phyloP scores from a whole-genome alignment of 2,329 filamentous ascomycete genomes.

The Tympanopsis confertula region DNA sequence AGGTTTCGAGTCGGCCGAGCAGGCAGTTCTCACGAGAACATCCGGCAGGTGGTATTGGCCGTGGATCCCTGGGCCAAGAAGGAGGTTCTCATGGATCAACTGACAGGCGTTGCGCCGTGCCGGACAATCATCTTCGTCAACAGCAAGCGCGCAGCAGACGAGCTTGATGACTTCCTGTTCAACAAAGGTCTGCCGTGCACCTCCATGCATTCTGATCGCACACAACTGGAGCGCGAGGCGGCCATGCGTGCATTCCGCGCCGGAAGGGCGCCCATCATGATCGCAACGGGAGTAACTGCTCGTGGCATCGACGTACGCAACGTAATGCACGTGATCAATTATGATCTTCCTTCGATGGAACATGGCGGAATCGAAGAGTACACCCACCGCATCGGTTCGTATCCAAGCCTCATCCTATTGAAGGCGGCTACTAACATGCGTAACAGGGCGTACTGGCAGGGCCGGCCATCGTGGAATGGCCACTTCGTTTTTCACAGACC shows the following conservation, averaged over 20 bases:
- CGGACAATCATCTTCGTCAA: slow-evolving; percentile 89
- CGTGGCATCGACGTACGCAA: slow-evolving; percentile 83
- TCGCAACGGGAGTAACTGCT: slow-evolving; percentile 76
- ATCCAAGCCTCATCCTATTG: too few relatives aligned
- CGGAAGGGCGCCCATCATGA: slow-evolving; percentile 65
- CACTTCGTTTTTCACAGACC: slow-evolving; percentile 77
- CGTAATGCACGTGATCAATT: slow-evolving; percentile 88
- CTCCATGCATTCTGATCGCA: slow-evolving; percentile 78
- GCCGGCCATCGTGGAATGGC: slow-evolving; percentile 81
- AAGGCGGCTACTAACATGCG: neutral
- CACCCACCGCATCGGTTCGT: slow-evolving; percentile 78
- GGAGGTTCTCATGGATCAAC: slow-evolving; percentile 57
- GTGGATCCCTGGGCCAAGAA: slow-evolving; percentile 59
- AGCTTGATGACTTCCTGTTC: slow-evolving; percentile 78
- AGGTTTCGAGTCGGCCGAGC: slow-evolving; percentile 79
- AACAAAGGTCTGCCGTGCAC: slow-evolving; percentile 71
- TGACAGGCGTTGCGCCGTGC: slow-evolving; percentile 57
- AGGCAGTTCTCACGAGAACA: slow-evolving; percentile 72
- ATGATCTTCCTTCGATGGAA: slow-evolving; percentile 62
- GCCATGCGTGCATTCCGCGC: slow-evolving; percentile 74
- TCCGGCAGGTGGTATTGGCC: slow-evolving; percentile 64
- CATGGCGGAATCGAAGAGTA: slow-evolving; percentile 92
- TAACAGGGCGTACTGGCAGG: slow-evolving; percentile 73
- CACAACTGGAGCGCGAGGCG: slow-evolving; percentile 83
- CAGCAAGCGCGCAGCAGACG: slow-evolving; percentile 64